phyloP scores from a whole-genome alignment of 495 filamentous ascomycete species.

The Copromyces sp. region DNA sequence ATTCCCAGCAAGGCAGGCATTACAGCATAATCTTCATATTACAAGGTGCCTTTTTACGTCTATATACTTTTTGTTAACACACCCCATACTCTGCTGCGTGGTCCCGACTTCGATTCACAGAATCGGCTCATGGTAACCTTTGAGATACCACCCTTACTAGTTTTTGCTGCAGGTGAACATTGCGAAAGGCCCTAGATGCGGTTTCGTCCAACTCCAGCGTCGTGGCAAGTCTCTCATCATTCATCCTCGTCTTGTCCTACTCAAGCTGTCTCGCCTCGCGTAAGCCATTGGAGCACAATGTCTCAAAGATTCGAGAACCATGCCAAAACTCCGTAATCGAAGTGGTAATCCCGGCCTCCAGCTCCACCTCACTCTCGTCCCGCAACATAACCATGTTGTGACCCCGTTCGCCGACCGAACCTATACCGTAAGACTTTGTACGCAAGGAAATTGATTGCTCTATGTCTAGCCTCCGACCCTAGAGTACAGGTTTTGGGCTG shows the following conservation, averaged over 20 bases:
- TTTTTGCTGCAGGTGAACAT: neutral
- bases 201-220: neutral
- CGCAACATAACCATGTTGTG: neutral
- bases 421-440: neutral
- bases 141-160: neutral
- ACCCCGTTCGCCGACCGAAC: neutral
- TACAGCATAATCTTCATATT: neutral
- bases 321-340: neutral
- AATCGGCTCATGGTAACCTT: neutral
- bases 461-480: slow-evolving; percentile 27
- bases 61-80: neutral
- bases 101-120: neutral
- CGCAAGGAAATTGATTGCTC: slow-evolving; percentile 18
- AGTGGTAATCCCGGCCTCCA: neutral
- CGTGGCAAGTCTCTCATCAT: neutral
- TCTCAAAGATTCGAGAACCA: neutral
- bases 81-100: neutral
- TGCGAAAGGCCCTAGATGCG: neutral
- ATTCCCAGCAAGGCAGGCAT: neutral
- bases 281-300: neutral
- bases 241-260: neutral
- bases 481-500: slow-evolving; percentile 24
- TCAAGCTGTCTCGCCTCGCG: neutral
- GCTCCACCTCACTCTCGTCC: neutral
- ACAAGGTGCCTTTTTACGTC: neutral